Evolutionary conservation across 2,329 filamentous ascomycete genomes (phyloP), one percentile per base, ranked within the genome.

Genomic region (Scleromitrula shiraiana): DNA sequence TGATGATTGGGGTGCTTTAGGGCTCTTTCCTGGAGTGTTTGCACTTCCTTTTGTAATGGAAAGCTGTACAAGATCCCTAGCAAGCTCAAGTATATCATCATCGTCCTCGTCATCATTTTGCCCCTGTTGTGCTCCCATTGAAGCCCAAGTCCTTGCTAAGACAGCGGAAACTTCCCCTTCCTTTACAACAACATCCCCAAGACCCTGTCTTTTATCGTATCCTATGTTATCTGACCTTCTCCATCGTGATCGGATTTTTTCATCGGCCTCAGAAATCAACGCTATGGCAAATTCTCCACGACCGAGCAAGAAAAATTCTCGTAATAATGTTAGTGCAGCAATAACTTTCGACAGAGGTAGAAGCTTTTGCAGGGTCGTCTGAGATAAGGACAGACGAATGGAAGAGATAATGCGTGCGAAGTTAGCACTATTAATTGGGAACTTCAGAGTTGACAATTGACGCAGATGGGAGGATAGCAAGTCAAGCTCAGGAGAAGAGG

Each of bases 231-330:
- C 76, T 9, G 79, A 71, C 53, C 81, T 71, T 56, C 75, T 79
- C 74, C 86, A 87, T 41, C 88, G 80, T 54, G 78, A 82, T n/a
- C 80, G 76, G 20, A 93, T 76, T 56, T 82, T 84, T 46, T 84
- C 79, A 56, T 96, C 88, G 1, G 91, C 88, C 67, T 96, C 87
- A 29, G 83, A 78, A 1, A 94, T 88, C 22, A 98, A 68, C 0
- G 85, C 83, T 67, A 93, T 82, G 17, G 90, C 88, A 64, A 98
- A 98, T 64, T 97, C 93, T 44, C 91, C 91, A 27, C 88, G 78
- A 1, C 85, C 84, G 0, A 98, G 74, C 2, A 98, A 75, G 56
- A 96, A 88, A 67, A 95, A 96, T 49, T 93, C 83, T 40, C 90
- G 78, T 1, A 96, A 73, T 7, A 96, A 72, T 23, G 80, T 78